Base-by-base conservation (phyloP, 108 stramenopile genomes). In the Skeletonema menzelii region DNA sequence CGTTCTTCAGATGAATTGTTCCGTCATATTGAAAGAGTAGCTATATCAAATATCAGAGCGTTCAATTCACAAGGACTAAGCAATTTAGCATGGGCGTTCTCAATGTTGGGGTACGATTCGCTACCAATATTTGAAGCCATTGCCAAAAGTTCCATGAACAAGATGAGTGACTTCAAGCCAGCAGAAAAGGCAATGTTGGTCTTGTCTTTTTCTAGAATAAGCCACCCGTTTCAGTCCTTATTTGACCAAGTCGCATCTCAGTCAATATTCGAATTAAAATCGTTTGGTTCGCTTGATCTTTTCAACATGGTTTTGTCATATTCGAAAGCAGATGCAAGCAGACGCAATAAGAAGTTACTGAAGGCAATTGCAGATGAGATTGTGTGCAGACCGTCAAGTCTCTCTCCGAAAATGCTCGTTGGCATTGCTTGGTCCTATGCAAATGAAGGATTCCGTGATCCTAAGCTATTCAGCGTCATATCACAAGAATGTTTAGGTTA, bases 81-180 rank as follows among this genome's bases (percentile, higher is more conserved):
- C 27, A 80, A 61, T 63, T 67, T 80, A n/a, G 59, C 72, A 20
- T 80, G 79, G 79, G 72, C 79, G 28, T 80, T 68, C 44, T 60
- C 79, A 26, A 57, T 31, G 19, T 19, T 80, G 49, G 79, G 63
- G 8, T 67, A 69, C 47, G 55, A 61, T 27, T 62, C 67, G 0
- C 37, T 46, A 13, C 27, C 38, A 8, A 32, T 80, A 4, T 80
- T 68, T 20, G n/a, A 56, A 4, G 46, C 62, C 3, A 57, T 80
- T 46, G 72, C 61, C 5, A 44, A 69, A 27, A 46, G 46, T 28
- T 28, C 49, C 8, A 27, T 80, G 6, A 27, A 13, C 26, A 68
- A 72, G 57, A 28, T 80, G 27, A 46, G 68, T 35, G 66, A 68
- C 4, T 73, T 80, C 62, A 69, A 68, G 46, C 72, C 66, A 8